phyloP scores from a whole-genome alignment of 768 basidiomycete species.

The Rhodotorula kratochvilovae region DNA sequence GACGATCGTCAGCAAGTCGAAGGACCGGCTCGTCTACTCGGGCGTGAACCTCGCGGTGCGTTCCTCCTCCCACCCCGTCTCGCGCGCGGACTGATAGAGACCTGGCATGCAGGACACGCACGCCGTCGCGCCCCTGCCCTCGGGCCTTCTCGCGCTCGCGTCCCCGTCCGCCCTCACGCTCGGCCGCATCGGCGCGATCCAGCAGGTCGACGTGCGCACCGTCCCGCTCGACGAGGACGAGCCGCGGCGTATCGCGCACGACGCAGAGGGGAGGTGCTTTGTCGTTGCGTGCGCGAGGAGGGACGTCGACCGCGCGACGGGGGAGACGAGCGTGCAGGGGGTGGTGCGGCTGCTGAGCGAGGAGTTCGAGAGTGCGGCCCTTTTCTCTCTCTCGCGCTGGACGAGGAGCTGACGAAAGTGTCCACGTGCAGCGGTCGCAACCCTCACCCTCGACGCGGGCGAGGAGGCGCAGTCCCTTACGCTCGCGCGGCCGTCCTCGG shows the following conservation, averaged over 20 bases:
- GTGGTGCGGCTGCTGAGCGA: conserved; percentile 67
- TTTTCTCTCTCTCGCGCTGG: neutral
- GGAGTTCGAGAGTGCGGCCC: conserved; percentile 59
- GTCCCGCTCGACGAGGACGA: conserved; percentile 66
- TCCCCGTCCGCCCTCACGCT: neutral
- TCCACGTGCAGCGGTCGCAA: neutral
- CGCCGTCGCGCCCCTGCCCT: conserved; percentile 49
- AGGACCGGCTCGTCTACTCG: conserved; percentile 59
- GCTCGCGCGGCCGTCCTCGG: neutral
- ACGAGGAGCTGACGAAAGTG: neutral
- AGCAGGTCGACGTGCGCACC: conserved; percentile 75
- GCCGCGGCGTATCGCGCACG: conserved; percentile 65
- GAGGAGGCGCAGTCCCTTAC: conserved; percentile 26
- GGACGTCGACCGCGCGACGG: conserved; percentile 58
- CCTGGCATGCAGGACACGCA: conserved; percentile 56
- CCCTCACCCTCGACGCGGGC: conserved; percentile 1
- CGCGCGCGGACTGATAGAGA: neutral
- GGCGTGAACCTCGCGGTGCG: conserved; percentile 66
- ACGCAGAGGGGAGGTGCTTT: conserved; percentile 57
- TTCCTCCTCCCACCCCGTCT: too few relatives aligned
- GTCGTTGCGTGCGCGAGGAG: conserved; percentile 63
- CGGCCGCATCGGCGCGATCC: conserved; percentile 54
- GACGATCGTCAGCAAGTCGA: conserved; percentile 65
- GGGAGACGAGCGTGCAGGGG: conserved; percentile 53
- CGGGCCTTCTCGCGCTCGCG: conserved; percentile 55